Evolutionary conservation across 805 yeast genomes (phyloP).

Genomic region (Wickerhamiella bombiphila): DNA sequence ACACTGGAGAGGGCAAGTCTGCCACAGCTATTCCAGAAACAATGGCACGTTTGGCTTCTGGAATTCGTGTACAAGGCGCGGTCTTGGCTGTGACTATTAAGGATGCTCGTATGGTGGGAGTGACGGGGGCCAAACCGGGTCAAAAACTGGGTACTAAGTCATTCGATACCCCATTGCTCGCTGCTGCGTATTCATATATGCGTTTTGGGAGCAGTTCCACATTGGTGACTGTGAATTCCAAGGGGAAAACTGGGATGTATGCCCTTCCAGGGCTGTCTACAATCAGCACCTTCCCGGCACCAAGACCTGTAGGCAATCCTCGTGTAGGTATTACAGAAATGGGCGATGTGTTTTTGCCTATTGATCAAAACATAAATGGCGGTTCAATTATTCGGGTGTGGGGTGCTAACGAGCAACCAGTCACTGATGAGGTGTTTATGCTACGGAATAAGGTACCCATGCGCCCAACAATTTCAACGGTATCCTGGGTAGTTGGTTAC

Average conservation of each 20-base stretch:
- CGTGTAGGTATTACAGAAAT: slow-evolving; percentile 25
- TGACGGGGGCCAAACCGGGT: slow-evolving; percentile 36
- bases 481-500: slow-evolving; percentile 78
- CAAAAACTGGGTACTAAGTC: slow-evolving; percentile 50
- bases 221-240: slow-evolving; percentile 19
- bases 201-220: slow-evolving; percentile 31
- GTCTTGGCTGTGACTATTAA: slow-evolving; percentile 39
- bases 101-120: slow-evolving; percentile 43
- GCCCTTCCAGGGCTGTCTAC: slow-evolving; percentile 16
- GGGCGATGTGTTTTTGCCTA: slow-evolving; percentile 27
- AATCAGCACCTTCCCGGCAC: slow-evolving; percentile 12
- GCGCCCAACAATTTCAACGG: slow-evolving; percentile 64
- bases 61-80: slow-evolving; percentile 46
- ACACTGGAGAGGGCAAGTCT: slow-evolving; percentile 44
- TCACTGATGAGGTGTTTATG: slow-evolving; percentile 46
- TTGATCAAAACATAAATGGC: slow-evolving; percentile 42
- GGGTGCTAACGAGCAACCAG: slow-evolving; percentile 27
- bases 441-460: slow-evolving; percentile 48
- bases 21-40: slow-evolving; percentile 47
- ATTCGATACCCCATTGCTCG: slow-evolving; percentile 36
- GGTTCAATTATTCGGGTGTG: slow-evolving; percentile 33
- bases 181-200: slow-evolving; percentile 39
- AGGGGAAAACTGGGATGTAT: slow-evolving; percentile 15
- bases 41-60: slow-evolving; percentile 46
- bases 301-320: slow-evolving; percentile 5